These are phyloP conservation scores for Dictyostelium brefeldianum DNA, from an alignment of 78 protist species.

Conservation along the genomic window DNA sequence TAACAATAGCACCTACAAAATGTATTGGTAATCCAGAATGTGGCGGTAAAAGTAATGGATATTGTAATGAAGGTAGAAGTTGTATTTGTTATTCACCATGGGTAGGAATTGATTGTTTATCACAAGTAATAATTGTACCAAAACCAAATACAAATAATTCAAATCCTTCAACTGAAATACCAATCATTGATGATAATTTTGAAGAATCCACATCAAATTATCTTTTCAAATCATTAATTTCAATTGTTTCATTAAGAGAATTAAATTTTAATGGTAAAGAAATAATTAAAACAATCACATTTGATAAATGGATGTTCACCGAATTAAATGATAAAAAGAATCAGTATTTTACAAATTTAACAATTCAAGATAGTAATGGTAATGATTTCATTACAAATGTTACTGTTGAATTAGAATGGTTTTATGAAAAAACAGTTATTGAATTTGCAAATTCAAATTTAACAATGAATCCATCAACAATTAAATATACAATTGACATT, in stretches of 20 bases:
- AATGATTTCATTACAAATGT: neutral
- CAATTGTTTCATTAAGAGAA: constrained; percentile 5
- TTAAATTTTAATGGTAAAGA: no score
- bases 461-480: constrained; percentile 47
- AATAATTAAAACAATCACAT: neutral
- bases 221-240: neutral
- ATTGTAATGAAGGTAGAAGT: neutral
- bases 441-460: constrained; percentile 1
- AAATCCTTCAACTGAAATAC: neutral
- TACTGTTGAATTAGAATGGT: constrained; percentile 3
- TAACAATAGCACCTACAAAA: neutral
- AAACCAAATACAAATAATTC: constrained; percentile 18
- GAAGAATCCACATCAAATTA: neutral
- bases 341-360: neutral
- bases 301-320: constrained; percentile 25
- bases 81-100: constrained; percentile 15
- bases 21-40: constrained; percentile 12
- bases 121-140: neutral
- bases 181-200: neutral
- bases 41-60: constrained; percentile 25
- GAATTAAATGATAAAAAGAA: neutral
- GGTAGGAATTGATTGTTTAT: constrained; percentile 3
- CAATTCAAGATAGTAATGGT: neutral
- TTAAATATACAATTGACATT: constrained; percentile 25
- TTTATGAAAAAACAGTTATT: neutral